Conservation (phyloP, 1,139 yeast species). For the Geotrichum aggregatum region DNA sequence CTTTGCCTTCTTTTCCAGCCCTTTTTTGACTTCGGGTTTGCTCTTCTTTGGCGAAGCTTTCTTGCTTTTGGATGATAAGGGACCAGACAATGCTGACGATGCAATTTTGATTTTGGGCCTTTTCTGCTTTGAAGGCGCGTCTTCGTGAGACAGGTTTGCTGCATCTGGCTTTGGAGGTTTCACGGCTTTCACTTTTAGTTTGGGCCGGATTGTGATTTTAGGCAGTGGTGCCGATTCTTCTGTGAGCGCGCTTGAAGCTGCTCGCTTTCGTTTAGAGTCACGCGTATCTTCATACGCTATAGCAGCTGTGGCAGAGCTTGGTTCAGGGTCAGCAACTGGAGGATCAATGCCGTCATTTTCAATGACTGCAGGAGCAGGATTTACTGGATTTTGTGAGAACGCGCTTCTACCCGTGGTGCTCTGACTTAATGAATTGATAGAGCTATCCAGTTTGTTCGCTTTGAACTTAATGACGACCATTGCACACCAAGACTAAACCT, state of each 20-base stretch:
- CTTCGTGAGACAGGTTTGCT: not conserved
- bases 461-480: too few species aligned
- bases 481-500: too few species aligned
- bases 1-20: conserved; percentile 9
- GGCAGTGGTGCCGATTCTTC: conserved; percentile 7
- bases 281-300: not conserved
- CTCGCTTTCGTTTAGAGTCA: conserved; percentile 11
- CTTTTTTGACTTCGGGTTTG: not conserved
- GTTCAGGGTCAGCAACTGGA: too few species aligned
- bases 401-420: too few species aligned
- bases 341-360: too few species aligned
- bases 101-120: conserved; percentile 18
- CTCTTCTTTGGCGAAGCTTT: not conserved
- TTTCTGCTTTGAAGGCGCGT: conserved; percentile 4
- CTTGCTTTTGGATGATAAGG: conserved; percentile 11
- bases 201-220: conserved; percentile 17
- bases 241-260: not conserved
- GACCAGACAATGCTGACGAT: not conserved
- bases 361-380: too few species aligned
- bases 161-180: not conserved
- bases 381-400: too few species aligned
- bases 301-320: not conserved
- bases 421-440: too few species aligned
- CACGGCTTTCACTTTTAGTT: conserved; percentile 18
- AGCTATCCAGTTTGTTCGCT: too few species aligned